Percentiles rank a stretch among this genome's conserved stretches.
These are phyloP conservation scores for Nicotiana obtusifolia DNA, from an alignment of 257 asterid genomes.

Conservation along the genomic window DNA sequence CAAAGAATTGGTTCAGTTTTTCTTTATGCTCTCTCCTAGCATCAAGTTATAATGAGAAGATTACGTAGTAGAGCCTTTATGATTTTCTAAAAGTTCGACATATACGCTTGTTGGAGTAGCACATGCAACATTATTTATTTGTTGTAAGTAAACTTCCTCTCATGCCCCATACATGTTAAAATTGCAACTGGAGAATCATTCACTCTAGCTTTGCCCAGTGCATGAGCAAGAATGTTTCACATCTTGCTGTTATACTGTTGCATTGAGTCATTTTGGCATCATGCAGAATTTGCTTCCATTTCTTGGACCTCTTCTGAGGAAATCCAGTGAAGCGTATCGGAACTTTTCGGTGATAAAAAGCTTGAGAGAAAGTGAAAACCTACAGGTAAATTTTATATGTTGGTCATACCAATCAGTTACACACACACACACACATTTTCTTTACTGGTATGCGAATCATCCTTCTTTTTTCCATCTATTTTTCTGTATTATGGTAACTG, in stretches of 20 bases:
- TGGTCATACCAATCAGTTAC: neutral
- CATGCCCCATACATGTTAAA: neutral
- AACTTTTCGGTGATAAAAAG: slow-evolving; percentile 82
- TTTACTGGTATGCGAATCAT: neutral
- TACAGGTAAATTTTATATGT: slow-evolving; percentile 53
- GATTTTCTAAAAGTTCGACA: neutral
- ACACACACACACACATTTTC: neutral
- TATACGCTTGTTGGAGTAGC: neutral
- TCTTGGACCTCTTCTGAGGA: slow-evolving; percentile 88
- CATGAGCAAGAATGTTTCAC: neutral
- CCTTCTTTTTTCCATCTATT: neutral
- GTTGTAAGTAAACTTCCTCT: neutral
- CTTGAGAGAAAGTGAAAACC: slow-evolving; percentile 85
- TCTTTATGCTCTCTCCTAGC: neutral
- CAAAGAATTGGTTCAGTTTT: neutral
- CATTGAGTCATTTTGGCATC: slow-evolving; percentile 10
- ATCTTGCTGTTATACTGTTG: neutral
- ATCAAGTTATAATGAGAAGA: neutral
- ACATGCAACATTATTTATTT: neutral
- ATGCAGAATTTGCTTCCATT: slow-evolving; percentile 87
- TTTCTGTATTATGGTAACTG: neutral
- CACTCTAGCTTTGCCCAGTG: neutral
- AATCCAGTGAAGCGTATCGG: slow-evolving; percentile 85
- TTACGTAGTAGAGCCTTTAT: neutral
- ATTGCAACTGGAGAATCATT: neutral